Conservation (phyloP, 768 basidiomycete genomes). For the Tylopilus sp. region DNA sequence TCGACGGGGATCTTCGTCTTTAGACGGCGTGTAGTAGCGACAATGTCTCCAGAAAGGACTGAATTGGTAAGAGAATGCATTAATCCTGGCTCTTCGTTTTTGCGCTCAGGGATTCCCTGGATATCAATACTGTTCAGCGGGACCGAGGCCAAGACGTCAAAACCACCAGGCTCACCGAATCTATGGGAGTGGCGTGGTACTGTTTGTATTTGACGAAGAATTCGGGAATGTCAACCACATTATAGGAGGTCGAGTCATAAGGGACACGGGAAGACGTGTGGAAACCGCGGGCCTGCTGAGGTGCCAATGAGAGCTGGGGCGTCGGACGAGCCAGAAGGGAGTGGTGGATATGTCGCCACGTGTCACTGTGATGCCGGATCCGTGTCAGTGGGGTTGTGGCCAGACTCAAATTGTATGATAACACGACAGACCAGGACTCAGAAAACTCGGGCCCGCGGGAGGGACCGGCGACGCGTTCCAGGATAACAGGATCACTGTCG, state of each 20-base stretch:
- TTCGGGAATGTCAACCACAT: conserved; percentile 21
- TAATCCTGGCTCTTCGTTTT: conserved; percentile 15
- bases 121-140: neutral
- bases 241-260: conserved; percentile 27
- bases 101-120: conserved; percentile 1
- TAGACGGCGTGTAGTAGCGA: conserved; percentile 29
- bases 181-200: conserved; percentile 5
- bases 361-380: neutral
- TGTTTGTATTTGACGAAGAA: conserved; percentile 29
- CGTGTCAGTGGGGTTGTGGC: too few relatives aligned
- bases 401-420: neutral
- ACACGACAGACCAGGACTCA: neutral
- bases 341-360: neutral
- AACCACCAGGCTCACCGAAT: conserved; percentile 4
- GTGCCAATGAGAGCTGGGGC: neutral
- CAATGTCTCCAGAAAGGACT: conserved; percentile 21
- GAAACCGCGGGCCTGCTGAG: conserved; percentile 20
- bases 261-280: conserved; percentile 19
- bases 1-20: conserved; percentile 28
- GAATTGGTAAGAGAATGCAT: conserved; percentile 24
- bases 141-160: neutral
- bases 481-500: conserved; percentile 30
- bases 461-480: conserved; percentile 21
- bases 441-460: neutral
- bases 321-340: neutral